These are phyloP conservation scores for Penicillium sp. DNA, from an alignment of 2,329 filamentous ascomycete genomes.

Conservation along the genomic window DNA sequence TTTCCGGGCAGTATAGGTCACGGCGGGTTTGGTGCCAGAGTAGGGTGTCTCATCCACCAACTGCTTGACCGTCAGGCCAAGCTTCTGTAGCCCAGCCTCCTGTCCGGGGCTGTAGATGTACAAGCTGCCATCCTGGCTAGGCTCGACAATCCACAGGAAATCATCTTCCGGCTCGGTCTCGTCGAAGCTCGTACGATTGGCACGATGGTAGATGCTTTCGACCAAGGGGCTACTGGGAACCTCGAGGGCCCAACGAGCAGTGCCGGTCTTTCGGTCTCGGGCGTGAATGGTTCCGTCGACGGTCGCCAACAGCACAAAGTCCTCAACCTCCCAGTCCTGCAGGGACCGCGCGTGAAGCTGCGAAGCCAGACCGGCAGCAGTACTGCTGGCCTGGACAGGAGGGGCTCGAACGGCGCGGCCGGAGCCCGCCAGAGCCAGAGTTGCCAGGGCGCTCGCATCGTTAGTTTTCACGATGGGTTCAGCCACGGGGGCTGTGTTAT, in stretches of 20 bases:
- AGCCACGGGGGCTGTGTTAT: conserved; percentile 17
- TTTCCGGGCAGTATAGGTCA: conserved; percentile 89
- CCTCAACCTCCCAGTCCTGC: conserved; percentile 99
- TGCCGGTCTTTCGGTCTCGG: conserved; percentile 80
- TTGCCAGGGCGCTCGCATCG: conserved; percentile 93
- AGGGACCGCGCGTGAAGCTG: conserved; percentile 93
- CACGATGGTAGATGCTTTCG: conserved; percentile 77
- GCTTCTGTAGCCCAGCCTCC: conserved; percentile 46
- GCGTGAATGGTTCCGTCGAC: conserved; percentile 96
- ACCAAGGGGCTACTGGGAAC: conserved; percentile 79
- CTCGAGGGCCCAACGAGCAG: conserved; percentile 80
- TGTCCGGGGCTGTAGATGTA: conserved; percentile 77
- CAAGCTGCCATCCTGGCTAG: conserved; percentile 78
- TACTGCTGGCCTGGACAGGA: conserved; percentile 67
- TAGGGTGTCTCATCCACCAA: conserved; percentile 83
- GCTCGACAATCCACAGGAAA: conserved; percentile 93
- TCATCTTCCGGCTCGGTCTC: conserved; percentile 68
- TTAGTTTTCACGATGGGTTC: conserved; percentile 40
- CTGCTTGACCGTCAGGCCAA: conserved; percentile 62
- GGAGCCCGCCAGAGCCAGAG: conserved; percentile 84
- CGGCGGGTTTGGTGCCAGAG: conserved; percentile 68
- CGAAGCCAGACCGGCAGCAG: conserved; percentile 68
- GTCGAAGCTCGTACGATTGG: conserved; percentile 63
- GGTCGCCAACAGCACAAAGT: conserved; percentile 99
- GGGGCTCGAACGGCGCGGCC: conserved; percentile 88